Evolutionary conservation across 1,139 yeast genomes (phyloP).

Genomic region (Wickerhamiella pararugosa): DNA sequence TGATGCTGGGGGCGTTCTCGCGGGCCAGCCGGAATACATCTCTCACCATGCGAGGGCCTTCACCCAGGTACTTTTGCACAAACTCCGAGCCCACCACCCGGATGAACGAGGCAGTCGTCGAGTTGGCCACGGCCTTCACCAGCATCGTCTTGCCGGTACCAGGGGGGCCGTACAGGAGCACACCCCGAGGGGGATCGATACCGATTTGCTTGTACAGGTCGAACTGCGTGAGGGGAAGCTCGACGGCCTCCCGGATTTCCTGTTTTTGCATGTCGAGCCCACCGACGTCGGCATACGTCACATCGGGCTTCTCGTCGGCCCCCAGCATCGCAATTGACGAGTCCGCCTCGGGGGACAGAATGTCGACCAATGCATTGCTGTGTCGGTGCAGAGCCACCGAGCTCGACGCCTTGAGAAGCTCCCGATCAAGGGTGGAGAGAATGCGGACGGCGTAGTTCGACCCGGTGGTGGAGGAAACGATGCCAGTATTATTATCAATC

Average conservation of each 20-base stretch:
- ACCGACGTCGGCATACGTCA: slow-evolving; percentile 87
- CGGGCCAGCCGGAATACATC: slow-evolving; percentile 95
- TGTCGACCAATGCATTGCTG: slow-evolving; percentile 93
- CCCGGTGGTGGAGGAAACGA: slow-evolving; percentile 94
- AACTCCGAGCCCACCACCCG: slow-evolving; percentile 97
- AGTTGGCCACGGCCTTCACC: slow-evolving; percentile 96
- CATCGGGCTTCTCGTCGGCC: slow-evolving; percentile 77
- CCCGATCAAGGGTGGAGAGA: slow-evolving; percentile 86
- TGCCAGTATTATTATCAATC: slow-evolving; percentile 90
- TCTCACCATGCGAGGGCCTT: slow-evolving; percentile 98
- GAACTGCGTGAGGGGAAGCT: slow-evolving; percentile 88
- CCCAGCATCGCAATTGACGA: slow-evolving; percentile 91
- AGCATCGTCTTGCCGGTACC: slow-evolving; percentile 99
- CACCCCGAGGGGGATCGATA: slow-evolving; percentile 98
- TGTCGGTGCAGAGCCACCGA: slow-evolving; percentile 97
- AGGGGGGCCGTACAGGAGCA: slow-evolving; percentile 92
- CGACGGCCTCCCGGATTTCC: slow-evolving; percentile 97
- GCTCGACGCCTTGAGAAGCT: slow-evolving; percentile 82
- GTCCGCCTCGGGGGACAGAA: slow-evolving; percentile 97
- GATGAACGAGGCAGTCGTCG: slow-evolving; percentile 88
- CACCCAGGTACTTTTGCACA: slow-evolving; percentile 96
- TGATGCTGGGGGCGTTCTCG: slow-evolving; percentile 92
- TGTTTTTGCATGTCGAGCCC: slow-evolving; percentile 99
- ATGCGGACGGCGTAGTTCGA: slow-evolving; percentile 94
- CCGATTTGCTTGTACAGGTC: slow-evolving; percentile 96